These are phyloP conservation scores for Alternaria burnsii DNA, from an alignment of 2,329 filamentous ascomycete species.

Conservation along the genomic window DNA sequence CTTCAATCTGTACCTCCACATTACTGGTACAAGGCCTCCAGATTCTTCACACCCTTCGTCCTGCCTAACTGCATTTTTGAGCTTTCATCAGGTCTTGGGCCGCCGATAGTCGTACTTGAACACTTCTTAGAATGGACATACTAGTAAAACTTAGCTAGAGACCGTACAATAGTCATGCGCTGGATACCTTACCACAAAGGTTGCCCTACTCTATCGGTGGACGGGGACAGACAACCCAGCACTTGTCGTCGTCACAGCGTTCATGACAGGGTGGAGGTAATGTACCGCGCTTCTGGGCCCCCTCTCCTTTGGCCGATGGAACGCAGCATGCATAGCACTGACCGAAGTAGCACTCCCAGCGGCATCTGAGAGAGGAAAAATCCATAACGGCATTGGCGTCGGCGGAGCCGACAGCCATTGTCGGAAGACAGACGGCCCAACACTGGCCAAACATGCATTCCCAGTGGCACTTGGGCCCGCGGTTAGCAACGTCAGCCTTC, in stretches of 20 bases:
- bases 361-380: not conserved
- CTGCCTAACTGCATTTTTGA: not conserved
- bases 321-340: constrained; percentile 1
- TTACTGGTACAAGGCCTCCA: not conserved
- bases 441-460: constrained; percentile 3
- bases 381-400: not conserved
- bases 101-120: not conserved
- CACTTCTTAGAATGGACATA: not conserved
- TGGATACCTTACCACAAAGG: not conserved
- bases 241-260: not conserved
- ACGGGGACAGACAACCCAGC: not conserved
- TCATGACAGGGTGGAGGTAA: not conserved
- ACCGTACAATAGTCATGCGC: not conserved
- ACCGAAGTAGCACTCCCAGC: constrained; percentile 4
- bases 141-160: not conserved
- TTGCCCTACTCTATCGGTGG: not conserved
- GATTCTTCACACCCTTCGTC: not conserved
- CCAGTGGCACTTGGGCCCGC: not conserved
- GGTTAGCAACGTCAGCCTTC: not conserved
- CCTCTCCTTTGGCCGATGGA: not conserved
- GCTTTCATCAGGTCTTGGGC: not conserved
- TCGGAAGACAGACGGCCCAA: not conserved
- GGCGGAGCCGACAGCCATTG: not conserved
- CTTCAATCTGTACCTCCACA: not conserved
- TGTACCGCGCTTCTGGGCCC: not conserved